phyloP scores from a whole-genome alignment of 1,284 basidiomycete species.

The Stygiomarasmius scandens region DNA sequence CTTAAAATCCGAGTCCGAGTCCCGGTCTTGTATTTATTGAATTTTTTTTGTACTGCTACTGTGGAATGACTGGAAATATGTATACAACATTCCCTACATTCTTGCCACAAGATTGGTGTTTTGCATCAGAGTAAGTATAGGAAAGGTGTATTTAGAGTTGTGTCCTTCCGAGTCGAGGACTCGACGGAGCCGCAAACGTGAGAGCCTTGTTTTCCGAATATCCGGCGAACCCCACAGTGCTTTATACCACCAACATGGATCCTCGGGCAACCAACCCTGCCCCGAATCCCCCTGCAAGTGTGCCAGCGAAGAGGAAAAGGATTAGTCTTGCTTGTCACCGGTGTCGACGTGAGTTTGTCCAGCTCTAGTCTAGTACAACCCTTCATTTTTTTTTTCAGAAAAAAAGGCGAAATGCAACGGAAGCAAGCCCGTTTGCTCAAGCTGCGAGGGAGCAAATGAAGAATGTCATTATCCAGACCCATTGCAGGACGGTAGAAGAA shows the following conservation, averaged over 20 bases:
- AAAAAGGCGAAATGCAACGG: conserved; percentile 19
- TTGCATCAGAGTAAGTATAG: too few relatives aligned
- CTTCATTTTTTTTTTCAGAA: conserved; percentile 7
- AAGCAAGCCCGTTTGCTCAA: conserved; percentile 15
- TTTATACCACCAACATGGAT: background rate
- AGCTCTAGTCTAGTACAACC: background rate
- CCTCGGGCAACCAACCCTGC: background rate
- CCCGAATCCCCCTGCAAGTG: background rate
- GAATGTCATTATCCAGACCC: conserved; percentile 16
- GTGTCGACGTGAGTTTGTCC: conserved; percentile 14
- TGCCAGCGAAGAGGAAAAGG: conserved; percentile 9
- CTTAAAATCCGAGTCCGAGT: too few relatives aligned
- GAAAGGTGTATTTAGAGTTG: too few relatives aligned
- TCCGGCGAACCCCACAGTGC: too few relatives aligned
- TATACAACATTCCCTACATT: too few relatives aligned
- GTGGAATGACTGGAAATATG: too few relatives aligned
- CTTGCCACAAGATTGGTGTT: too few relatives aligned
- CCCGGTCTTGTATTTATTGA: too few relatives aligned
- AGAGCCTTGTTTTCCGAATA: too few relatives aligned
- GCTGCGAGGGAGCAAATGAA: conserved; percentile 8
- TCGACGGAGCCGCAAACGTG: too few relatives aligned
- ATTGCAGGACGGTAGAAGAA: conserved; percentile 16
- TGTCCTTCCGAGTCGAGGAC: too few relatives aligned
- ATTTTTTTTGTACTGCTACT: too few relatives aligned
- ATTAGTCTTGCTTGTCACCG: conserved; percentile 18